phyloP scores from a whole-genome alignment of 1,139 yeast species.

The Geotrichum klebahnii region DNA sequence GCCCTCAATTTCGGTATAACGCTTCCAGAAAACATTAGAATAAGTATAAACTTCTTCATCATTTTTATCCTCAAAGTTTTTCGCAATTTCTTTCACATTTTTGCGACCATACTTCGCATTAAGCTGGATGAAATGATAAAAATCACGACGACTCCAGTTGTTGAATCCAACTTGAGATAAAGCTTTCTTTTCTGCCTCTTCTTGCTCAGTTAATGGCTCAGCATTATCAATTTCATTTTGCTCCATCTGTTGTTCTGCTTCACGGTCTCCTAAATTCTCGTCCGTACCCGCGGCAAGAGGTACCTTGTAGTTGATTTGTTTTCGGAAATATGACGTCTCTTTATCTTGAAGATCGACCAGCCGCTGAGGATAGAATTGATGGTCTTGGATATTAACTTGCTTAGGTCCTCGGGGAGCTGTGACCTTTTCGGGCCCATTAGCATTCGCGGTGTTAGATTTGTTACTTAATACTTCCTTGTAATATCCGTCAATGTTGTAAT shows the following conservation, averaged over 20 bases:
- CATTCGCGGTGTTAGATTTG: slow-evolving; percentile 36
- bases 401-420: slow-evolving; percentile 67
- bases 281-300: slow-evolving; percentile 49
- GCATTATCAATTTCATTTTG: slow-evolving; percentile 72
- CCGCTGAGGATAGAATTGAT: slow-evolving; percentile 76
- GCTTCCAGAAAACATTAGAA: slow-evolving; percentile 68
- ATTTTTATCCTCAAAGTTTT: slow-evolving; percentile 59
- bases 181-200: slow-evolving; percentile 57
- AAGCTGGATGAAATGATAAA: slow-evolving; percentile 76
- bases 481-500: slow-evolving; percentile 81
- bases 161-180: slow-evolving; percentile 65
- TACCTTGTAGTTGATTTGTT: slow-evolving; percentile 66
- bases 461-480: slow-evolving; percentile 65
- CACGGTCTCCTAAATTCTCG: slow-evolving; percentile 49
- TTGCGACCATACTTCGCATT: slow-evolving; percentile 76
- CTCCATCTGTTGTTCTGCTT: slow-evolving; percentile 56
- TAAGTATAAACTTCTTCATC: slow-evolving; percentile 66
- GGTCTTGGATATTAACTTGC: slow-evolving; percentile 69
- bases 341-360: slow-evolving; percentile 63
- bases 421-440: slow-evolving; percentile 40
- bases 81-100: slow-evolving; percentile 56
- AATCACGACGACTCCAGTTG: slow-evolving; percentile 84
- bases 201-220: slow-evolving; percentile 72
- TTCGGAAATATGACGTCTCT: slow-evolving; percentile 74
- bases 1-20: slow-evolving; percentile 72